Evolutionary conservation across 2,329 filamentous ascomycete species (phyloP).

Genomic region (Volutella citrinella): DNA sequence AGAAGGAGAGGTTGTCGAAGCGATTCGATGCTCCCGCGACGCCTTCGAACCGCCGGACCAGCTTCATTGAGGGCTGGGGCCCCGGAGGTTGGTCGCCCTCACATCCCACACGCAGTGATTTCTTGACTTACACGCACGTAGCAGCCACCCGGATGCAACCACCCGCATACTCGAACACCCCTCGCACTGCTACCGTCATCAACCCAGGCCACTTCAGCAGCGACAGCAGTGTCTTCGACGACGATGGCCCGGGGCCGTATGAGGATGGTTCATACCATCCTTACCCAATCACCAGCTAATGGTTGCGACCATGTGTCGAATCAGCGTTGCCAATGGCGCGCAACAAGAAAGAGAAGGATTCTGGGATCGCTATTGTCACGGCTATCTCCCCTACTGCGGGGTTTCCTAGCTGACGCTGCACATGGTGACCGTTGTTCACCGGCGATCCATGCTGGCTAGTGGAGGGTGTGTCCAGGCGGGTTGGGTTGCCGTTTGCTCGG

Average conservation of each 20-base stretch:
- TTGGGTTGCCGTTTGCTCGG: too few relatives aligned
- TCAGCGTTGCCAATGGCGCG: too few relatives aligned
- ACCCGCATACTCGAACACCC: conserved; percentile 26
- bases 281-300: conserved; percentile 32
- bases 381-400: too few relatives aligned
- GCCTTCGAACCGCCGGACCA: conserved; percentile 26
- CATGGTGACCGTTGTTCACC: too few relatives aligned
- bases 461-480: too few relatives aligned
- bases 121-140: conserved; percentile 26
- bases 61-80: conserved; percentile 34
- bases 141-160: conserved; percentile 25
- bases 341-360: too few relatives aligned
- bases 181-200: conserved; percentile 27
- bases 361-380: too few relatives aligned
- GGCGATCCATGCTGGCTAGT: too few relatives aligned
- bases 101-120: conserved; percentile 21
- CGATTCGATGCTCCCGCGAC: conserved; percentile 36
- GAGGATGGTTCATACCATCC: conserved; percentile 36
- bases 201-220: conserved; percentile 26
- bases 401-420: too few relatives aligned
- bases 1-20: conserved; percentile 35
- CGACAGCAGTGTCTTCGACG: conserved; percentile 27
- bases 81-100: conserved; percentile 28
- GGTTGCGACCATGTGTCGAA: too few relatives aligned
- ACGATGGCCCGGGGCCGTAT: conserved; percentile 27